phyloP scores from a whole-genome alignment of 176 grass and related monocot genomes.

The Oryza glumipatula region DNA sequence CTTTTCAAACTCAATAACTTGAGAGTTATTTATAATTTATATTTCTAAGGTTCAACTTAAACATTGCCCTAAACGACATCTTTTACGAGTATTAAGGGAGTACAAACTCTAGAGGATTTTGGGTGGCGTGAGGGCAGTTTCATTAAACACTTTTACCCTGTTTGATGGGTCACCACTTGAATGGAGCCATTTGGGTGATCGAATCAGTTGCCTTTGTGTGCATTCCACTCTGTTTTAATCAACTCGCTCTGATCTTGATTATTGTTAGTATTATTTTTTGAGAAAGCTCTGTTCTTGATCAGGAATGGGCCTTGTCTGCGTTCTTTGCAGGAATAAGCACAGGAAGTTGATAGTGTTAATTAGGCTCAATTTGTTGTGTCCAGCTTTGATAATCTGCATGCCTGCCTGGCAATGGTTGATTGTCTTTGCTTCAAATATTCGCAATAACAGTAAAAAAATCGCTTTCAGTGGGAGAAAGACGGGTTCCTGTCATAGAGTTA shows the following conservation, averaged over 20 bases:
- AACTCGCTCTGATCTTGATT: background rate
- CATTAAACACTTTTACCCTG: conserved; percentile 38
- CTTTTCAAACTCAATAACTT: no score
- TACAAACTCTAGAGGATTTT: conserved; percentile 32
- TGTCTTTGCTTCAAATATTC: conserved; percentile 24
- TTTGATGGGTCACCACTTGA: conserved; percentile 14
- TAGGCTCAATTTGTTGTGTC: background rate
- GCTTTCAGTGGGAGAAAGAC: conserved; percentile 13
- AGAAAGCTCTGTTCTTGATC: conserved; percentile 4
- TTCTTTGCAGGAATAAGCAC: conserved; percentile 9
- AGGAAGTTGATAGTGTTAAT: background rate
- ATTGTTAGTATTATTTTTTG: no score
- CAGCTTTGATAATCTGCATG: background rate
- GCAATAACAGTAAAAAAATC: conserved; percentile 26
- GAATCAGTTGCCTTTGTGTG: conserved; percentile 49
- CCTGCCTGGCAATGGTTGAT: background rate
- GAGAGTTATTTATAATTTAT: no score
- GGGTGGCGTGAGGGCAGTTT: background rate
- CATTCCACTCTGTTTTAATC: conserved; percentile 34
- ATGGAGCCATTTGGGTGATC: background rate
- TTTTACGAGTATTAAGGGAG: no score
- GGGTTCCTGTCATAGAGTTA: conserved; percentile 4
- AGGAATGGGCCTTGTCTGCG: background rate
- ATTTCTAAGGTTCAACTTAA: no score
- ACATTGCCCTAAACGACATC: no score